phyloP scores from a whole-genome alignment of 1,284 basidiomycete species.

The Abortiporus biennis region DNA sequence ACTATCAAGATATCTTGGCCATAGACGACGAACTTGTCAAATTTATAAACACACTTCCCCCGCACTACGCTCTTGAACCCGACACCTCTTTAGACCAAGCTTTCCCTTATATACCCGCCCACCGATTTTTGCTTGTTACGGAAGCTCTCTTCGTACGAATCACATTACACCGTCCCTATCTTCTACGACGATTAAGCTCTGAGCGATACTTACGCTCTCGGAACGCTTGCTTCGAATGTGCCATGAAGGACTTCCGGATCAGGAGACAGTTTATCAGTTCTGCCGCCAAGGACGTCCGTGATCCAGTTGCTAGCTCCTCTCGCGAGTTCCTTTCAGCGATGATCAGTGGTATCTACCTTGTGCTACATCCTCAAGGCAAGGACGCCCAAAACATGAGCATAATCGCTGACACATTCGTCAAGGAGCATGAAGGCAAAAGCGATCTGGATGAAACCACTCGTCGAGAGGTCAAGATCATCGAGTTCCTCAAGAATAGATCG shows the following conservation, averaged over 20 bases:
- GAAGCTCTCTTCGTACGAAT: conserved; percentile 78
- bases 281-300: conserved; percentile 54
- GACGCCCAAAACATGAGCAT: conserved; percentile 66
- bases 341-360: conserved; percentile 80
- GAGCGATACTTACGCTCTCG: conserved; percentile 75
- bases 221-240: conserved; percentile 74
- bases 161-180: conserved; percentile 73
- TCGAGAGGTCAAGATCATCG: conserved; percentile 74
- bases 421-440: conserved; percentile 59
- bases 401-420: conserved; percentile 72
- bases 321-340: conserved; percentile 82
- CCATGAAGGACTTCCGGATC: conserved; percentile 69
- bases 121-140: conserved; percentile 75
- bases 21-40: conserved; percentile 84
- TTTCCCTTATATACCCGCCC: conserved; percentile 59
- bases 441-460: conserved; percentile 79
- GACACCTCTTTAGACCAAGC: conserved; percentile 74
- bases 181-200: conserved; percentile 64
- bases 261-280: conserved; percentile 59
- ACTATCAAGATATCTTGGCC: conserved; percentile 80
- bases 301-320: conserved; percentile 72
- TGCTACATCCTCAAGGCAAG: conserved; percentile 67
- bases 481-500: conserved; percentile 67
- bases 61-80: conserved; percentile 70
- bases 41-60: conserved; percentile 73